These are phyloP conservation scores for Volvox carteri DNA, from an alignment of 163 green algal genomes.

Conservation along the genomic window DNA sequence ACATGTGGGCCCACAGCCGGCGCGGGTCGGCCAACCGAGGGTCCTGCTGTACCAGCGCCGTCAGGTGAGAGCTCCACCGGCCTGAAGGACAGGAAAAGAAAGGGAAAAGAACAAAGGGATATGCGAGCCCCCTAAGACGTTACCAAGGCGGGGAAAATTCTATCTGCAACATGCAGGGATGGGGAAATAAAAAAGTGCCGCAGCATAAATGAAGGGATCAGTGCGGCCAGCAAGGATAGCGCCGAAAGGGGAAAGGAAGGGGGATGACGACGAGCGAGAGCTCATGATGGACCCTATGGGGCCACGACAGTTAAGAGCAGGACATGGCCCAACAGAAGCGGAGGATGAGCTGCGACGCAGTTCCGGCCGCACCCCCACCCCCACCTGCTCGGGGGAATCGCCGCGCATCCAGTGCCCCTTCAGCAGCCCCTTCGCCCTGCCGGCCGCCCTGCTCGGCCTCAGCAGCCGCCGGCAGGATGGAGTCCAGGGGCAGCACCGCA, in stretches of 20 bases:
- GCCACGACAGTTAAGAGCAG: not conserved
- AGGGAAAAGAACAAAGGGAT: too few relatives aligned
- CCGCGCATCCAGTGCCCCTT: not conserved
- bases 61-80: constrained; percentile 15
- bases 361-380: too few relatives aligned
- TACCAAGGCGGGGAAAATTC: too few relatives aligned
- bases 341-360: too few relatives aligned
- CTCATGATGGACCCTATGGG: not conserved
- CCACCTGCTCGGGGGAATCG: constrained; percentile 65
- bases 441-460: not conserved
- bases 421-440: not conserved
- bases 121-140: too few relatives aligned
- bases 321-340: too few relatives aligned
- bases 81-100: not conserved
- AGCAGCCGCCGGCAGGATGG: constrained; percentile 53
- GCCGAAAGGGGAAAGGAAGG: not conserved
- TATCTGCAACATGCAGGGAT: too few relatives aligned
- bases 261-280: not conserved
- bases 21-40: constrained; percentile 67
- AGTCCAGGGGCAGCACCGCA: constrained; percentile 70
- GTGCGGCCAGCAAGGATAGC: not conserved
- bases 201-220: not conserved
- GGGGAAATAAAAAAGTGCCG: not conserved
- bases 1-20: constrained; percentile 73
- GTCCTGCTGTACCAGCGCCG: not conserved